Percentiles rank a stretch among this genome's conserved stretches.
Evolutionary conservation across 345 rosid species (phyloP).

Genomic region (Gossypium raimondii): DNA sequence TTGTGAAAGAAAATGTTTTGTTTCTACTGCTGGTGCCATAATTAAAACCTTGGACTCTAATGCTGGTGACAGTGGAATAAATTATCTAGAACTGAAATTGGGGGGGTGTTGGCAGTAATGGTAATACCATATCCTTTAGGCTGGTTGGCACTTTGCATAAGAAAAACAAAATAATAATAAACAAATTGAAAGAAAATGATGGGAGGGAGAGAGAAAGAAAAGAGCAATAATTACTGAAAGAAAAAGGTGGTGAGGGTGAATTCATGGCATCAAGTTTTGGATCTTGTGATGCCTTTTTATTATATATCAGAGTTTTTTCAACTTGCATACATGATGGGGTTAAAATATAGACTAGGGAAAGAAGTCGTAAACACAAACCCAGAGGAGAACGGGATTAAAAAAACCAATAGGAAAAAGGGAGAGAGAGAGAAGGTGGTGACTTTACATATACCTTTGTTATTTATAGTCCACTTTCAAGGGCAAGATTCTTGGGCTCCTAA

Average conservation of each 20-base stretch:
- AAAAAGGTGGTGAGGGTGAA: not conserved
- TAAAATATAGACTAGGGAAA: slow-evolving; percentile 7
- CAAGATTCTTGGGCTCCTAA: slow-evolving; percentile 26
- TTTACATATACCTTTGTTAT: slow-evolving; percentile 16
- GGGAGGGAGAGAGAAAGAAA: not conserved
- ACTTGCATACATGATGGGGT: slow-evolving; percentile 5
- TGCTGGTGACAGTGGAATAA: slow-evolving; percentile 8
- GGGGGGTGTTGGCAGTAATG: not conserved
- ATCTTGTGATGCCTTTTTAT: not conserved
- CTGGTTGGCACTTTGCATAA: slow-evolving; percentile 8
- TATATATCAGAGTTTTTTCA: not conserved
- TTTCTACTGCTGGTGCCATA: not conserved
- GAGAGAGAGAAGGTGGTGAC: slow-evolving; percentile 17
- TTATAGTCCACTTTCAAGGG: slow-evolving; percentile 9
- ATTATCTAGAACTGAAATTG: not conserved
- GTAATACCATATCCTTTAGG: slow-evolving; percentile 10
- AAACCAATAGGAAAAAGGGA: not conserved
- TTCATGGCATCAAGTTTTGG: slow-evolving; percentile 11
- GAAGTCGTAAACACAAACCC: slow-evolving; percentile 7
- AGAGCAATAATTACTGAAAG: slow-evolving; percentile 6
- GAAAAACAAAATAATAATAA: slow-evolving; percentile 8
- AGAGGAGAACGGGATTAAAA: not conserved
- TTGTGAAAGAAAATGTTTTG: not conserved
- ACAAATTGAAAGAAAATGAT: slow-evolving; percentile 6
- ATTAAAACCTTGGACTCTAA: not conserved